A percentile compares a stretch with the other conserved stretches of the same genome.
These are phyloP conservation scores for Cladophialophora bantiana DNA, from an alignment of 2,329 filamentous ascomycete genomes.

Conservation along the genomic window DNA sequence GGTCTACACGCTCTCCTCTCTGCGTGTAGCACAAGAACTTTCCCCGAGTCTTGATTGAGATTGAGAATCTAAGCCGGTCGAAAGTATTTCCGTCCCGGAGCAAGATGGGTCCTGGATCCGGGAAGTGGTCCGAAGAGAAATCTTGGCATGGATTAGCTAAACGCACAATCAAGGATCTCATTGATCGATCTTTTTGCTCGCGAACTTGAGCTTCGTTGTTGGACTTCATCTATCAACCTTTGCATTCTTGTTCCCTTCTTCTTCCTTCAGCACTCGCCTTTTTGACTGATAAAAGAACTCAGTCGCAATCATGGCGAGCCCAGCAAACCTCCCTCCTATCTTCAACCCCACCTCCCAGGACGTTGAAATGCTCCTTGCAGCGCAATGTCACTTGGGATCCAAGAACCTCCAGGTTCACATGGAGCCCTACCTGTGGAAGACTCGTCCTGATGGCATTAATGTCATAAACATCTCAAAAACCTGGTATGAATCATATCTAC, in stretches of 20 bases:
- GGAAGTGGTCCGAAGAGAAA: conserved; percentile 13
- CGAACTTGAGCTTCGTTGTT: not conserved
- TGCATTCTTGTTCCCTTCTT: conserved; percentile 40
- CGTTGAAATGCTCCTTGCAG: conserved; percentile 99
- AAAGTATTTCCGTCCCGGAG: conserved; percentile 31
- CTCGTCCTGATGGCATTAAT: conserved; percentile 96
- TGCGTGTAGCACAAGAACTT: conserved; percentile 7
- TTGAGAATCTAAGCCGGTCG: conserved; percentile 18
- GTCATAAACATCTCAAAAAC: conserved; percentile 99
- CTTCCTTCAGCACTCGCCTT: conserved; percentile 52
- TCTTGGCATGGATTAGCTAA: conserved; percentile 21
- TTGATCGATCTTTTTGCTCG: not conserved
- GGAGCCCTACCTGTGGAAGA: conserved; percentile 99
- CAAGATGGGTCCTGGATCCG: not conserved
- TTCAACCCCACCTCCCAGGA: conserved; percentile 98
- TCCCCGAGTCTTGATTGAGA: conserved; percentile 9
- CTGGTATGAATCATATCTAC: conserved; percentile 69
- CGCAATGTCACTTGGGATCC: conserved; percentile 94
- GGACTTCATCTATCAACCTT: not conserved
- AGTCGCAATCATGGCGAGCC: conserved; percentile 67
- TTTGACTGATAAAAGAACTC: conserved; percentile 55
- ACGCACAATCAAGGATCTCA: conserved; percentile 2
- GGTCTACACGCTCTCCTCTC: conserved; percentile 10
- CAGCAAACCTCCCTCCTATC: conserved; percentile 87
- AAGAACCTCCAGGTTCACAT: conserved; percentile 99